Conservation (phyloP, 148 eudicot genomes). For the Cornus suecica region DNA sequence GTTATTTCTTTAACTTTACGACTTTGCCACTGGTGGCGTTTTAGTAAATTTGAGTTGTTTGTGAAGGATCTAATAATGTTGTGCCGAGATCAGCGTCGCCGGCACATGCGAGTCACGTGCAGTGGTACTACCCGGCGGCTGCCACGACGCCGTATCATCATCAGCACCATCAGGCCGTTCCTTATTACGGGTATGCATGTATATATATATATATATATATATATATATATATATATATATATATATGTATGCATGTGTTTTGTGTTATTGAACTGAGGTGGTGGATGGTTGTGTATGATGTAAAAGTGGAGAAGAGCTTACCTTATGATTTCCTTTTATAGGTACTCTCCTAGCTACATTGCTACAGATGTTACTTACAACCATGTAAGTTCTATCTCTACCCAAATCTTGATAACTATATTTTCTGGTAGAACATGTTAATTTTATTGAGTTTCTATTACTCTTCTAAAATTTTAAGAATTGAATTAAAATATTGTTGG, state of each 20-base stretch:
- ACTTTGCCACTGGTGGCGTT: background rate
- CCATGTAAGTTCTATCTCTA: constrained; percentile 43
- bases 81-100: constrained; percentile 35
- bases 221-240: too few species aligned
- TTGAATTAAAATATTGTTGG: too few species aligned
- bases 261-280: background rate
- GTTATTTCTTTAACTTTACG: background rate
- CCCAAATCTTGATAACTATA: background rate
- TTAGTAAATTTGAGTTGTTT: background rate
- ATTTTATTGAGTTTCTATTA: too few species aligned
- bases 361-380: constrained; percentile 60
- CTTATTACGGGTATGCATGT: constrained; percentile 55
- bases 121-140: constrained; percentile 66
- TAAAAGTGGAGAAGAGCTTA: background rate
- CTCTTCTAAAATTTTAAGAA: too few species aligned
- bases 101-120: constrained; percentile 48
- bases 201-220: too few species aligned
- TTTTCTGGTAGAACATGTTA: too few species aligned
- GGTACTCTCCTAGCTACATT: constrained; percentile 65
- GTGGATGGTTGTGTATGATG: background rate
- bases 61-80: constrained; percentile 31
- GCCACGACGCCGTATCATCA: constrained; percentile 47
- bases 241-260: background rate
- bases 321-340: constrained; percentile 9
- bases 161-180: constrained; percentile 54